These are phyloP conservation scores for Arthrobotrys entomopaga DNA, from an alignment of 2,329 filamentous ascomycete species.

Conservation along the genomic window DNA sequence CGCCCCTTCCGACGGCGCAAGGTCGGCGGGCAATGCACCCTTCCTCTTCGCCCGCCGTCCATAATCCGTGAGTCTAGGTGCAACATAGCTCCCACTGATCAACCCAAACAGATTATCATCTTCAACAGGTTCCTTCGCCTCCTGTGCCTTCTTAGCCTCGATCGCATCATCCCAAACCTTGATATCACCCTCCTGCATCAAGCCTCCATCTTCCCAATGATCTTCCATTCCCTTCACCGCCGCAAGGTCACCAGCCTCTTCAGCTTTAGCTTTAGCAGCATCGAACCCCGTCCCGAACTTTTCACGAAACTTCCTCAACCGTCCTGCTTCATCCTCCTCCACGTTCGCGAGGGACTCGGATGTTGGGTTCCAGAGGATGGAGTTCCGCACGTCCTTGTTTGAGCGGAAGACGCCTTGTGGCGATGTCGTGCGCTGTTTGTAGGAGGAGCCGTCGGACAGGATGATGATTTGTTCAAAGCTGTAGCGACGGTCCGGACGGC, in stretches of 20 bases:
- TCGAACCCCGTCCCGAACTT: constrained; percentile 89
- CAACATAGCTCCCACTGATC: constrained; percentile 44
- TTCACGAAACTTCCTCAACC: constrained; percentile 83
- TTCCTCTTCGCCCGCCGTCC: constrained; percentile 38
- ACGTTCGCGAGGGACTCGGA: constrained; percentile 83
- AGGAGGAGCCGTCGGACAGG: constrained; percentile 89
- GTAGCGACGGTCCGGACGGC: constrained; percentile 90
- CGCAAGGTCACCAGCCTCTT: constrained; percentile 32
- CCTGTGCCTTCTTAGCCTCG: constrained; percentile 18
- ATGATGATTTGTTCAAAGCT: constrained; percentile 97
- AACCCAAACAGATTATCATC: constrained; percentile 43
- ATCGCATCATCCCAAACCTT: constrained; percentile 37
- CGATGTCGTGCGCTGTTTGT: constrained; percentile 79
- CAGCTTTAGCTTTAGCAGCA: constrained; percentile 61
- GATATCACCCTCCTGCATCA: constrained; percentile 39
- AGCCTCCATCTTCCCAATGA: constrained; percentile 23
- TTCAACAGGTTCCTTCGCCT: constrained; percentile 5
- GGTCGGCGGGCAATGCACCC: neutral
- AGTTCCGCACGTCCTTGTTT: constrained; percentile 87
- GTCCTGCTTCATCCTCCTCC: constrained; percentile 93
- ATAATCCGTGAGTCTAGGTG: constrained; percentile 31
- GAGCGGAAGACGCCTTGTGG: constrained; percentile 71
- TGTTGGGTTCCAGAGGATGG: constrained; percentile 87
- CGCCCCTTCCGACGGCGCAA: constrained; percentile 22
- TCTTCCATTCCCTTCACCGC: constrained; percentile 27